A percentile compares a stretch with the other conserved stretches of the same genome.
Conservation (phyloP, 371 early-diverging fungal species). For the Mucor irregularis region DNA sequence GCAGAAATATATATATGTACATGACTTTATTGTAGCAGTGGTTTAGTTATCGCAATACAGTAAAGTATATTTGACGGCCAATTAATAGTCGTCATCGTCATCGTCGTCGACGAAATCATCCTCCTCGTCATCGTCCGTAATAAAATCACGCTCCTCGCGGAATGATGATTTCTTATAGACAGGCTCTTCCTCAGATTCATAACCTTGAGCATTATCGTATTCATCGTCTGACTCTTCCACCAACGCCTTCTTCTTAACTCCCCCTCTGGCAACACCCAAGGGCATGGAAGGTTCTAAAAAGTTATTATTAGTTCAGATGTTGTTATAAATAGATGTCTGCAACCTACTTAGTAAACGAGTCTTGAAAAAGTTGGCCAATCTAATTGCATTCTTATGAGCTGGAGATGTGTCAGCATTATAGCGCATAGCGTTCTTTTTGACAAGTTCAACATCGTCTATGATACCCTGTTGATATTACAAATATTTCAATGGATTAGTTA, state of each 20-base stretch:
- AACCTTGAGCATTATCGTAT: constrained; percentile 34
- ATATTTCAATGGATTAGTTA: too few relatives aligned
- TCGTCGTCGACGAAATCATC: constrained; percentile 21
- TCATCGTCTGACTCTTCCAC: constrained; percentile 50
- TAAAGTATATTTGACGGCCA: too few relatives aligned
- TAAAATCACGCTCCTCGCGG: constrained; percentile 38
- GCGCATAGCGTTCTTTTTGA: constrained; percentile 67
- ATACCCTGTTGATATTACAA: constrained; percentile 50
- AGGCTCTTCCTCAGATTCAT: constrained; percentile 32
- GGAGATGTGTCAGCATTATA: constrained; percentile 67
- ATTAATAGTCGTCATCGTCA: constrained; percentile 23
- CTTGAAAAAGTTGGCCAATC: constrained; percentile 61
- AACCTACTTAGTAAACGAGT: constrained; percentile 47
- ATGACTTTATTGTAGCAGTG: too few relatives aligned
- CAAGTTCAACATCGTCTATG: constrained; percentile 64
- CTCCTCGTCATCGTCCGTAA: constrained; percentile 44
- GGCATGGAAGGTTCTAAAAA: constrained; percentile 47
- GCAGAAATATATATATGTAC: too few relatives aligned
- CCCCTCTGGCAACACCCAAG: constrained; percentile 33
- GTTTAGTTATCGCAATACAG: too few relatives aligned
- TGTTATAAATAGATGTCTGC: not conserved
- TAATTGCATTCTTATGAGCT: constrained; percentile 58
- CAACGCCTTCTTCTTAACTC: constrained; percentile 16
- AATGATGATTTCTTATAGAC: constrained; percentile 4
- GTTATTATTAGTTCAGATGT: not conserved